phyloP scores from a whole-genome alignment of 805 yeast species.

The Kodamaea sagamina region DNA sequence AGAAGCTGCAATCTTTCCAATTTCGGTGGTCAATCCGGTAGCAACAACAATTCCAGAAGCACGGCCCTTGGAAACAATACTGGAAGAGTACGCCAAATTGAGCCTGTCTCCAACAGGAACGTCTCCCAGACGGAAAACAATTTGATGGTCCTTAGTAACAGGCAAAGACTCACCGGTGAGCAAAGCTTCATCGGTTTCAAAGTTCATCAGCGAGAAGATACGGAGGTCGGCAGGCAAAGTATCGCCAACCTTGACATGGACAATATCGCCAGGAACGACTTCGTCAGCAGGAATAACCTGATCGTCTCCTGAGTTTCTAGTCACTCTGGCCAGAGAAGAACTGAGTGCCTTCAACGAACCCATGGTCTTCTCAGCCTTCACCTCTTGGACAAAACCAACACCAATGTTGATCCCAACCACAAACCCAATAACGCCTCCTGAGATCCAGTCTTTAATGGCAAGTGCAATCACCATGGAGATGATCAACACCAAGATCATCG shows the following conservation, averaged over 20 bases:
- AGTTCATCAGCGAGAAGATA: constrained; percentile 56
- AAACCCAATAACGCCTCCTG: constrained; percentile 77
- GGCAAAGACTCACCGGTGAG: constrained; percentile 69
- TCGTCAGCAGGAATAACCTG: constrained; percentile 58
- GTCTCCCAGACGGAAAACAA: constrained; percentile 34
- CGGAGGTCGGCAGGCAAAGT: constrained; percentile 76
- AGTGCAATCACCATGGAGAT: constrained; percentile 71
- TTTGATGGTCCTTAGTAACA: constrained; percentile 52
- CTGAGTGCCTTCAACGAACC: constrained; percentile 66
- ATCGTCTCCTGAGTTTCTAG: constrained; percentile 61
- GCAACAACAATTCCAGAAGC: constrained; percentile 66
- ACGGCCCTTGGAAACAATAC: constrained; percentile 72
- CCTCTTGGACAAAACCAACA: constrained; percentile 72
- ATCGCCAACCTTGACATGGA: constrained; percentile 66
- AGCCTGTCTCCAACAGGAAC: constrained; percentile 73
- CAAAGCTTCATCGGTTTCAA: constrained; percentile 71
- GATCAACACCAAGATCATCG: constrained; percentile 73
- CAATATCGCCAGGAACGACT: constrained; percentile 75
- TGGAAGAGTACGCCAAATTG: constrained; percentile 71
- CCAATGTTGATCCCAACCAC: constrained; percentile 64
- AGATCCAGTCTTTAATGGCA: constrained; percentile 75
- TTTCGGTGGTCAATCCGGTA: constrained; percentile 73
- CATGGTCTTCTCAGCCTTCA: constrained; percentile 77
- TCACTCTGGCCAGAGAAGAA: constrained; percentile 69
- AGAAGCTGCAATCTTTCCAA: constrained; percentile 70